Percentiles rank a stretch among this genome's conserved stretches.
Conservation (phyloP, 148 eudicot species). For the Rhododendron kiyosumense region DNA sequence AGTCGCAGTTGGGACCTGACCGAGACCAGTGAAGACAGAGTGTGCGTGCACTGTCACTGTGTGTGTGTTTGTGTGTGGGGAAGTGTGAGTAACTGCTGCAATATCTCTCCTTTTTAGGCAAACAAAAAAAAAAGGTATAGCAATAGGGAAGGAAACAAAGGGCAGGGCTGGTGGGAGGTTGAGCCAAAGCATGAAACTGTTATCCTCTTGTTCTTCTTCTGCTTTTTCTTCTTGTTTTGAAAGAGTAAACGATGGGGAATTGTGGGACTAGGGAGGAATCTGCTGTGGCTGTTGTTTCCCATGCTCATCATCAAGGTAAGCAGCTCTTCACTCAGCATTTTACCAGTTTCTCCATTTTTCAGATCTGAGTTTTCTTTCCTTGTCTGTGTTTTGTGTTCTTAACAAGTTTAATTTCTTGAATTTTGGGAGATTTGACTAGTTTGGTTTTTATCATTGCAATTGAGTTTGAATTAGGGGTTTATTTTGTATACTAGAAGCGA, state of each 20-base stretch:
- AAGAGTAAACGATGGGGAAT: slow-evolving; percentile 56
- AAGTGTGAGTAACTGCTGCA: not conserved
- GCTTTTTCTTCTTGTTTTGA: not conserved
- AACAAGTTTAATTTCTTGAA: not conserved
- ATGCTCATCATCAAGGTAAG: slow-evolving; percentile 67
- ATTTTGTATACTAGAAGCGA: not conserved
- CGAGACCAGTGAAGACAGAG: not conserved
- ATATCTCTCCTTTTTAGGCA: not conserved
- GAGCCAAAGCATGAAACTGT: slow-evolving; percentile 4
- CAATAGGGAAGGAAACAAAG: not conserved
- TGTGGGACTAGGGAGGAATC: slow-evolving; percentile 97
- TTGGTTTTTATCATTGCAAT: not conserved
- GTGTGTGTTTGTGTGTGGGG: not conserved
- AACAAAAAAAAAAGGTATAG: not conserved
- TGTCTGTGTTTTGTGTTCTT: not conserved
- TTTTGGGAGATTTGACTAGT: not conserved
- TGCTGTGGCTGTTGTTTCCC: slow-evolving; percentile 61
- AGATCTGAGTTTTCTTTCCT: not conserved
- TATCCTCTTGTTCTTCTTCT: not conserved
- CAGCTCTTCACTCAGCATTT: not conserved
- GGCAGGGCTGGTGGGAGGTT: not conserved
- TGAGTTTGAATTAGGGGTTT: not conserved
- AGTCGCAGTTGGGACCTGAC: not conserved
- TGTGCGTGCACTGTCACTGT: not conserved
- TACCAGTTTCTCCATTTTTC: not conserved